phyloP scores from a whole-genome alignment of 2,329 filamentous ascomycete species.

The Paracoccidioides lutzii region DNA sequence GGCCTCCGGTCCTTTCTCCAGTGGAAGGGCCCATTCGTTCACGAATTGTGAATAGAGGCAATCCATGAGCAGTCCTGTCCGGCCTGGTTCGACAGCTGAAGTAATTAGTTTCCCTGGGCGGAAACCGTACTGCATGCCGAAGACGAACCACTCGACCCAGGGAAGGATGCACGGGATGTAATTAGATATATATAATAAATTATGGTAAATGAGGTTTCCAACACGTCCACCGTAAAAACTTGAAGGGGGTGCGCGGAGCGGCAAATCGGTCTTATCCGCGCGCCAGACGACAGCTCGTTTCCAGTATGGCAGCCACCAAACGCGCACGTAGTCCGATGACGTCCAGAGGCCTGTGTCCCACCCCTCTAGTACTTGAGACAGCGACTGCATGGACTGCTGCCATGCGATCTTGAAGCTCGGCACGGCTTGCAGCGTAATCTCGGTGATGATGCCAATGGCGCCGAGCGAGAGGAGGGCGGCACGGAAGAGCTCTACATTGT shows the following conservation, averaged over 20 bases:
- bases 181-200: slow-evolving; percentile 68
- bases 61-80: slow-evolving; percentile 80
- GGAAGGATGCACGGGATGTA: slow-evolving; percentile 68
- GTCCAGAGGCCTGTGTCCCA: slow-evolving; percentile 73
- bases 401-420: slow-evolving; percentile 75
- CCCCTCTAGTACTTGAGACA: slow-evolving; percentile 52
- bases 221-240: slow-evolving; percentile 72
- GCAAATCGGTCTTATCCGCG: slow-evolving; percentile 61
- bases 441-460: slow-evolving; percentile 77
- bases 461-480: slow-evolving; percentile 80
- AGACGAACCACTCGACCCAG: slow-evolving; percentile 90
- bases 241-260: slow-evolving; percentile 44
- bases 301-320: slow-evolving; percentile 97
- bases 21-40: slow-evolving; percentile 92
- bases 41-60: slow-evolving; percentile 98
- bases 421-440: slow-evolving; percentile 72
- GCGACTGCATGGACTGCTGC: slow-evolving; percentile 64
- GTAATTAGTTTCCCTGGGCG: slow-evolving; percentile 49
- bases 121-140: slow-evolving; percentile 96
- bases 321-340: slow-evolving; percentile 72
- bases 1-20: slow-evolving; percentile 75
- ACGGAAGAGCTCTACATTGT: slow-evolving; percentile 68
- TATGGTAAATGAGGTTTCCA: slow-evolving; percentile 85
- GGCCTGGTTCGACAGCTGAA: slow-evolving; percentile 66
- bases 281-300: slow-evolving; percentile 79